A percentile compares a stretch with the other conserved stretches of the same genome.
Evolutionary conservation across 768 basidiomycete species (phyloP).

Genomic region (Favolaschia claudopus): DNA sequence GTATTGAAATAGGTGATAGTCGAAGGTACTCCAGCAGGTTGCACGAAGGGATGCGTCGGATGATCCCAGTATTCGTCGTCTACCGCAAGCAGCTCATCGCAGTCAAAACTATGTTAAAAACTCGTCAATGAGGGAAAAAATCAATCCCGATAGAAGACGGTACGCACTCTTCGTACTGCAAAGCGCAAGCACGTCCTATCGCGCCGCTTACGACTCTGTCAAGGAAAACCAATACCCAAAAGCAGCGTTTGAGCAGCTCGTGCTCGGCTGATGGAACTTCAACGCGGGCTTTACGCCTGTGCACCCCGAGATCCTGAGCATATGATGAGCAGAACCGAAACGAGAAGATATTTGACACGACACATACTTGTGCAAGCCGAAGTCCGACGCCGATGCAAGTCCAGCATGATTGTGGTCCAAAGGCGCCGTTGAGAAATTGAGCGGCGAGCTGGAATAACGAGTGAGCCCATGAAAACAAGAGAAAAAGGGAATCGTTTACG

Average conservation of each 20-base stretch:
- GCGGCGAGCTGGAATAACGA: slow-evolving; percentile 53
- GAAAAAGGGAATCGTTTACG: slow-evolving; percentile 41
- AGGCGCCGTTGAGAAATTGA: slow-evolving; percentile 60
- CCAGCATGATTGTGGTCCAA: slow-evolving; percentile 71
- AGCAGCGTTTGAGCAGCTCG: slow-evolving; percentile 77
- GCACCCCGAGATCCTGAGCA: slow-evolving; percentile 74
- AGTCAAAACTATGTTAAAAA: slow-evolving; percentile 61
- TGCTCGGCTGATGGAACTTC: slow-evolving; percentile 56
- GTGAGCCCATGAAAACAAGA: background rate
- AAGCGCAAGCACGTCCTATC: slow-evolving; percentile 71
- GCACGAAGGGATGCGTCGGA: slow-evolving; percentile 61
- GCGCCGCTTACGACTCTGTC: slow-evolving; percentile 58
- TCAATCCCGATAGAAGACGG: background rate
- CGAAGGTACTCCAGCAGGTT: slow-evolving; percentile 65
- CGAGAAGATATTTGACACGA: background rate
- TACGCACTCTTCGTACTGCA: slow-evolving; percentile 78
- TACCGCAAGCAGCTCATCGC: slow-evolving; percentile 66
- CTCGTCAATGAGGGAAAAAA: background rate
- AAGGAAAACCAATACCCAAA: slow-evolving; percentile 52
- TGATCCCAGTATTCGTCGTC: slow-evolving; percentile 78
- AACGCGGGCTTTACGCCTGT: slow-evolving; percentile 47
- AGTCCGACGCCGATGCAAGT: slow-evolving; percentile 60
- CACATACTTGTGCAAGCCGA: slow-evolving; percentile 8
- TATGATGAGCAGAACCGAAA: background rate
- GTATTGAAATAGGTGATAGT: slow-evolving; percentile 62